Conservation (phyloP, 805 yeast genomes). For the Metschnikowia santaceciliae region DNA sequence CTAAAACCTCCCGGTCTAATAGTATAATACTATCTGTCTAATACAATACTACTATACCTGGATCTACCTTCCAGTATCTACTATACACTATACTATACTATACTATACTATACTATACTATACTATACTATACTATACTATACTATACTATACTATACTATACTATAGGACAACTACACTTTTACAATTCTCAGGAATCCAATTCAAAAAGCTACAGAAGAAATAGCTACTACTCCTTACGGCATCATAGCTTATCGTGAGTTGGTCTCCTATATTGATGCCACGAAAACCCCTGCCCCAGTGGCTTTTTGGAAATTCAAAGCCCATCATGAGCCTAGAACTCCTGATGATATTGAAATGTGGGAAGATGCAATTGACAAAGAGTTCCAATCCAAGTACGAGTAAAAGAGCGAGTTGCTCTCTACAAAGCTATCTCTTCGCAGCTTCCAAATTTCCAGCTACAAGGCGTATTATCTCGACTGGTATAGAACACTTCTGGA, state of each 20-base stretch:
- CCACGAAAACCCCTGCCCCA: background rate
- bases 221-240: background rate
- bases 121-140: no score
- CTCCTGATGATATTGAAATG: conserved; percentile 1
- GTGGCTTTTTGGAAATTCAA: conserved; percentile 4
- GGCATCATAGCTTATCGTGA: background rate
- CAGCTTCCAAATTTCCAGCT: conserved; percentile 1
- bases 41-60: no score
- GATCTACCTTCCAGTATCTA: no score
- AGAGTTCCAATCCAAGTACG: background rate
- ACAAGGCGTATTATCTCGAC: background rate
- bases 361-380: conserved; percentile 8
- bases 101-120: no score
- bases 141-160: no score
- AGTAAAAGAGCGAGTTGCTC: background rate
- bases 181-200: background rate
- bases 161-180: no score
- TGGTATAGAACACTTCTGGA: background rate
- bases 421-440: background rate
- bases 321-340: conserved; percentile 1
- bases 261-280: background rate
- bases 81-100: no score
- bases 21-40: no score
- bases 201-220: background rate
- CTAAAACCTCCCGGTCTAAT: no score